Evolutionary conservation across 2,329 filamentous ascomycete species (phyloP).

Genomic region (Verticillium nonalfalfae): DNA sequence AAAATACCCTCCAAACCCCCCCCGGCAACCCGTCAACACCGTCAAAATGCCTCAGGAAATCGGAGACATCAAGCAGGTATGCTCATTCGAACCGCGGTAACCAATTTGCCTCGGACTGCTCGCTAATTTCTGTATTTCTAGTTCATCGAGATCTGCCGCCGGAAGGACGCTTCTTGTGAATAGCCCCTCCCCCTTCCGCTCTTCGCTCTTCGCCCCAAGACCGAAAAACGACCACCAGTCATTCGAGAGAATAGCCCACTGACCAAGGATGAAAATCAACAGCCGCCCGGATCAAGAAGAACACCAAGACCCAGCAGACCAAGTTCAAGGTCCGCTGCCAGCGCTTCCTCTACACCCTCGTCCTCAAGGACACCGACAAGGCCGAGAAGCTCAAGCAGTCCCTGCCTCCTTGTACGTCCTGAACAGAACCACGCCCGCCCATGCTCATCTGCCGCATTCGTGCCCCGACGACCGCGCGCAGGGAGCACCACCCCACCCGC

Average conservation of each 20-base stretch:
- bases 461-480: background rate
- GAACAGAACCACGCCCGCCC: background rate
- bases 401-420: constrained; percentile 83
- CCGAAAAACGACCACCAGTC: constrained; percentile 8
- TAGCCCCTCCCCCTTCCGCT: constrained; percentile 24
- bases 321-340: constrained; percentile 99
- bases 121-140: constrained; percentile 33
- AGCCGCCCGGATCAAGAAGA: constrained; percentile 96
- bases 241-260: background rate
- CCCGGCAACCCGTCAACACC: constrained; percentile 22
- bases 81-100: constrained; percentile 12
- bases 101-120: background rate
- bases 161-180: constrained; percentile 99
- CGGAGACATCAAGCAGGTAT: constrained; percentile 88
- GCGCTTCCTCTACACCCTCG: constrained; percentile 93
- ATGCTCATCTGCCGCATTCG: background rate
- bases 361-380: constrained; percentile 98
- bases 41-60: constrained; percentile 97
- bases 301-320: constrained; percentile 81
- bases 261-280: constrained; percentile 19
- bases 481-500: background rate
- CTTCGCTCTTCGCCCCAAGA: constrained; percentile 3
- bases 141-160: constrained; percentile 99
- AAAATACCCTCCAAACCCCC: constrained; percentile 8
- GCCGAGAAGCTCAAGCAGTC: constrained; percentile 99